Evolutionary conservation across 441 rosid genomes (phyloP), one percentile per base, ranked within the genome.

Genomic region (Daphne laureola): DNA sequence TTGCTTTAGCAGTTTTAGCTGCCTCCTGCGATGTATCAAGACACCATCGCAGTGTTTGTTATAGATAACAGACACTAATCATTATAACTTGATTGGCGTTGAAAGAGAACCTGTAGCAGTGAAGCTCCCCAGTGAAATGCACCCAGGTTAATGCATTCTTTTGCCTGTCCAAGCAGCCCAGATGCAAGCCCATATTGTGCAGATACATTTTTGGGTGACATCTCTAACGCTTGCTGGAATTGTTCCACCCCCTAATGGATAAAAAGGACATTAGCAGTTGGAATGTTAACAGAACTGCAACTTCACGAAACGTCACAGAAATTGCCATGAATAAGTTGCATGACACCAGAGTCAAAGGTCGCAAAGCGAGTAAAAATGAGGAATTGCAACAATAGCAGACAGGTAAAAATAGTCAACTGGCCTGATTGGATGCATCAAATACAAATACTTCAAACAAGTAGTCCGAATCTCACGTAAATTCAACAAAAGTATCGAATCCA

Each of bases 121-220:
- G 95, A 87, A 60, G 95, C 82, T 57, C 82, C 95, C 98, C 97
- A 86, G 62, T 64, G 67, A 67, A 83, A 85, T 51, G 96, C 93
- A 45, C 98, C 98, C 67, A 79, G 66, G 75, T 76, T 77, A 58
- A 83, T 75, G 51, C 90, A 81, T 73, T 90, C 91, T 63, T 87
- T 90, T 62, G 96, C 78, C 83, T 81, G 79, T 62, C 90, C 80
- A 68, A 87, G 82, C 64, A 85, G 73, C 54, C 89, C 95, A 71
- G 93, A 79, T 52, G 93, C 92, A 65, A 87, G 78, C 57, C 98
- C 96, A 66, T 82, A 80, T 69, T 69, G 81, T 67, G 84, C 95
- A 54, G 97, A 71, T 47, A 84, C 64, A 74, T 83, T 82, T 62
- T 78, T 75, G 62, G 93, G 89, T 49, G 90, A 75, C 54, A 89